Evolutionary conservation across 768 basidiomycete genomes (phyloP), one percentile per base, ranked within the genome.

Genomic region (Lactifluus subvellereus): DNA sequence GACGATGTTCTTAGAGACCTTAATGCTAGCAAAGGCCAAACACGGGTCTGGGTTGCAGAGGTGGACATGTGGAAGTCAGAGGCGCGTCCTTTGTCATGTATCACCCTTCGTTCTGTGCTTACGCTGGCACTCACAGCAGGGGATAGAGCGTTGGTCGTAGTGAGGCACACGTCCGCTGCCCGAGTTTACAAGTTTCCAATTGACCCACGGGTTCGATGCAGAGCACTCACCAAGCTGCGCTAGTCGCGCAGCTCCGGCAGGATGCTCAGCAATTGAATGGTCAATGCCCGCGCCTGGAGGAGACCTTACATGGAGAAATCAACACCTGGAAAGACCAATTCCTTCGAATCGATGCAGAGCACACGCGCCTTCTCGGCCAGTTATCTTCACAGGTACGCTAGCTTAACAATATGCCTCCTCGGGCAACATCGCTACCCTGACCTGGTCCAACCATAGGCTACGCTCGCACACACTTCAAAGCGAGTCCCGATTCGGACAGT

Each of bases 261-360:
- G 88, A 91, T 70, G 77, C 82, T 0, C 75, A 73, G 0, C 87
- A 89, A 58, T 89, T 87, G 87, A 89, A 88, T 72, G 83, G 85
- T 54, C 89, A 90, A 68, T 77, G 78, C 54, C 69, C 75, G 22
- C 77, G 79, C 33, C 71, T 78, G 33, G 79, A 80, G 56, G 80
- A 81, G 57, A 73, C 77, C 1, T 77, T 79, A 27, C 27, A 3
- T 27, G 27, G 27, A 27, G 27, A 27, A 27, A 27, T 27, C 27
- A 27, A 27, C 0, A 27, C 27, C 2, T 27, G 27, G 27, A 27
- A 27, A 27, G 27, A 27, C 2, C 27, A 27, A 27, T 27, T 27
- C 27, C 2, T 27, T 27, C 27, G 27, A 27, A 27, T 27, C 27
- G 27, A 27, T 2, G 27, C 27, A 27, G 27, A 27, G 27, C 27